Percentiles rank a stretch among this genome's conserved stretches.
phyloP scores from a whole-genome alignment of 2,329 filamentous ascomycete species.

The Botrytis aclada region DNA sequence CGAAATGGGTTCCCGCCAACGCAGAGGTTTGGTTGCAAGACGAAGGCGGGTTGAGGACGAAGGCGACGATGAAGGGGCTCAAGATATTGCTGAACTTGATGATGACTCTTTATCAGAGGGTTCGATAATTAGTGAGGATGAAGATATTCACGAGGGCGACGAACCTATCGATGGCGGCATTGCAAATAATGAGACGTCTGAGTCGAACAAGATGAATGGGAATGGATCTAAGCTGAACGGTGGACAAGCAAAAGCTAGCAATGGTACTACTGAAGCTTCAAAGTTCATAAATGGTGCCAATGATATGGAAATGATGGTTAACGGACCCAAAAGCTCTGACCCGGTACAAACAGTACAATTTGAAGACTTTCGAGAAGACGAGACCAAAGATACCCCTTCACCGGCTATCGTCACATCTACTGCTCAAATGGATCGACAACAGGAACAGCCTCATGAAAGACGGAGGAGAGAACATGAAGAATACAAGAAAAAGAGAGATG shows the following conservation, averaged over 20 bases:
- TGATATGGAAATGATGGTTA: constrained; percentile 59
- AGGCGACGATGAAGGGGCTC: constrained; percentile 63
- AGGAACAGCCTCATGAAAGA: constrained; percentile 63
- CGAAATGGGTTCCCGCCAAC: constrained; percentile 52
- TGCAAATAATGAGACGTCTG: constrained; percentile 46
- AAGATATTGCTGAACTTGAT: constrained; percentile 55
- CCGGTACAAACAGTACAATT: constrained; percentile 31
- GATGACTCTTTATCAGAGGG: constrained; percentile 66
- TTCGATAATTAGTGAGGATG: constrained; percentile 60
- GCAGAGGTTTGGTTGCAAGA: constrained; percentile 64
- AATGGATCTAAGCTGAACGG: constrained; percentile 38
- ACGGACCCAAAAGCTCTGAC: constrained; percentile 42
- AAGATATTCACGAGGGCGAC: constrained; percentile 57
- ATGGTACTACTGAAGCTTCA: constrained; percentile 38
- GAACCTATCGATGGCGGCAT: constrained; percentile 64
- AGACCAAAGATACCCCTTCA: constrained; percentile 31
- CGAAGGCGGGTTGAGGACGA: constrained; percentile 69
- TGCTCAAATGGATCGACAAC: constrained; percentile 42
- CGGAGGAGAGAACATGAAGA: constrained; percentile 86
- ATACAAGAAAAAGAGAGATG: constrained; percentile 81
- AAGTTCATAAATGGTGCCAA: constrained; percentile 41
- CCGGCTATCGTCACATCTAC: constrained; percentile 40
- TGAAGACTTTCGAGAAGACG: constrained; percentile 37
- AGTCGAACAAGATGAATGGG: constrained; percentile 36
- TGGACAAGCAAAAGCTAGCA: constrained; percentile 31